Base-by-base conservation (phyloP, 768 basidiomycete species). In the Botryobasidium botryosum region DNA sequence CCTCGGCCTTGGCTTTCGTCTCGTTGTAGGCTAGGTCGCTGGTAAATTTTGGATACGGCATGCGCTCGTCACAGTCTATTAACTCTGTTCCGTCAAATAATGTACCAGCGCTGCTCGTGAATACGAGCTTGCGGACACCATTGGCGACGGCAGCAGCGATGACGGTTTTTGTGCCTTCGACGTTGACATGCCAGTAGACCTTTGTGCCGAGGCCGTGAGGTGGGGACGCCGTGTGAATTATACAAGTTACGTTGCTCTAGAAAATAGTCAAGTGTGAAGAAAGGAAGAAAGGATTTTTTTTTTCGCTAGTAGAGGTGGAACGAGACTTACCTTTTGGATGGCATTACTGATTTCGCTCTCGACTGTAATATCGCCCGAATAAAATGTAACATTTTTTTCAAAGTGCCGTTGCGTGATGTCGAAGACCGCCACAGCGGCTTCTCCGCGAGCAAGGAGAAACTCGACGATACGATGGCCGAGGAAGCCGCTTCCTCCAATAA, bases 1-100 rank as follows among this genome's bases (percentile, higher is more conserved):
- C 67, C 60, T 97, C 92, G 0, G 82, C 91, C 58, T 80, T 72
- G 10, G 80, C 83, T 61, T 99, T 99, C 10, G 90, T 87, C 47
- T 82, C 80, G 57, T 91, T 96, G 62, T 99, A 99, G 0, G 82
- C 79, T n/a, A n/a, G n/a, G 59, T 96, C 90, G 59, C 88, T 68
- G 3, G 77, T 74, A 29, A 72, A 72, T 33, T 71, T 70, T 0
- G 87, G 86, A 48, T 72, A 69, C 0, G 77, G 73, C 32, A 83
- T 59, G 6, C 94, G 75, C 63, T 99, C 94, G 61, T 99, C 94
- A 25, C 80, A 72, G 56, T 87, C 75, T 48, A 83, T 71, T 42
- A 88, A 68, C 60, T 90, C 75, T 15, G 62, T 63, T 0, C 90
- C 88, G 46, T 84, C 78, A 64, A 85, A 96, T 3, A 85, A 74